Conservation (phyloP, 2,329 filamentous ascomycete species). For the Fusarium armeniacum region DNA sequence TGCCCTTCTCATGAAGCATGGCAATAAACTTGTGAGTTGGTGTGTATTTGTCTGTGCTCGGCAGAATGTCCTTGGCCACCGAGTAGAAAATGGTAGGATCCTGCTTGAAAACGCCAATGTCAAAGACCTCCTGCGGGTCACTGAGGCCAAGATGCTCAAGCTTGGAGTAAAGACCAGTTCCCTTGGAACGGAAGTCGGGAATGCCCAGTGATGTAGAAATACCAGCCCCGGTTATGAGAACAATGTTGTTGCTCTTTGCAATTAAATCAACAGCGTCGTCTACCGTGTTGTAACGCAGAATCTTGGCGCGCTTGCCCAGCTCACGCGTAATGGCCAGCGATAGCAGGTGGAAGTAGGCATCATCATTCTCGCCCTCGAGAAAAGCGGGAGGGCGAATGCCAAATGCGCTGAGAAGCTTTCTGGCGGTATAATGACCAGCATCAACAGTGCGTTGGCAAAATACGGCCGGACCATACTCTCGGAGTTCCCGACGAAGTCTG, state of each 20-base stretch:
- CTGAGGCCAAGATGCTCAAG: slow-evolving; percentile 81
- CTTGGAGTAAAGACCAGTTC: slow-evolving; percentile 90
- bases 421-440: slow-evolving; percentile 77
- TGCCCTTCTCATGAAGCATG: slow-evolving; percentile 86
- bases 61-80: slow-evolving; percentile 90
- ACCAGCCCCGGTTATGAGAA: slow-evolving; percentile 94
- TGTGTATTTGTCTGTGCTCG: slow-evolving; percentile 82
- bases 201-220: slow-evolving; percentile 98
- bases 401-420: slow-evolving; percentile 89
- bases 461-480: slow-evolving; percentile 79
- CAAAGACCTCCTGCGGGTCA: slow-evolving; percentile 96
- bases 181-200: slow-evolving; percentile 95
- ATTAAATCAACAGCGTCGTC: slow-evolving; percentile 88
- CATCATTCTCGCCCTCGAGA: slow-evolving; percentile 76
- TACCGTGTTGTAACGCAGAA: slow-evolving; percentile 84
- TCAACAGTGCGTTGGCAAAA: slow-evolving; percentile 82
- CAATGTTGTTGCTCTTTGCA: slow-evolving; percentile 81
- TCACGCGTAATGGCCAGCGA: slow-evolving; percentile 84
- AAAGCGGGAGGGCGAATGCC: slow-evolving; percentile 80
- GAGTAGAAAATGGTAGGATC: slow-evolving; percentile 93
- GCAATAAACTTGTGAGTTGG: slow-evolving; percentile 96
- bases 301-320: slow-evolving; percentile 83
- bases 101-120: slow-evolving; percentile 86
- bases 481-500: slow-evolving; percentile 77
- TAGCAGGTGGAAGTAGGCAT: slow-evolving; percentile 80